phyloP scores from a whole-genome alignment of 805 yeast genomes.

The Candida maesae region DNA sequence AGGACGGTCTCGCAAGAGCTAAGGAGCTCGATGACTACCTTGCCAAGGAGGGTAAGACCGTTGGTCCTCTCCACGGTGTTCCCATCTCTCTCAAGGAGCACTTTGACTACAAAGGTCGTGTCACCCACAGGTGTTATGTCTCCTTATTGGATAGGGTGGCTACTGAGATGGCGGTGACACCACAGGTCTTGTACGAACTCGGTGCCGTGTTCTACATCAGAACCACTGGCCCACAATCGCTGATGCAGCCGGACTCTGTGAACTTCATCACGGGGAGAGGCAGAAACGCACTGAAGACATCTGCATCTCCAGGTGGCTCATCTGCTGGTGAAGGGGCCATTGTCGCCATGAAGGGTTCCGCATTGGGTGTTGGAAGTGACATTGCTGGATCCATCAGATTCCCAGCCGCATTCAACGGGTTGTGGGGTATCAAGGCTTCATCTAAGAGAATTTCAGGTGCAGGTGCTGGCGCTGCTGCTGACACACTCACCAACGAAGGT shows the following conservation, averaged over 20 bases:
- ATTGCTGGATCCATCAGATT: constrained; percentile 68
- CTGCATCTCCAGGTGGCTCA: constrained; percentile 63
- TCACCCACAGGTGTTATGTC: constrained; percentile 58
- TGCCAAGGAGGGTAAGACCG: constrained; percentile 45
- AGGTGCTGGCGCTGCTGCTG: constrained; percentile 23
- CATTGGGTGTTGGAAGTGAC: constrained; percentile 62
- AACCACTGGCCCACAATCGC: constrained; percentile 62
- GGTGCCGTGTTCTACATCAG: constrained; percentile 57
- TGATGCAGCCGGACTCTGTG: constrained; percentile 64
- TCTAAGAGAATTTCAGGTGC: constrained; percentile 44
- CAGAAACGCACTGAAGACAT: constrained; percentile 52
- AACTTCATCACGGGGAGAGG: constrained; percentile 57
- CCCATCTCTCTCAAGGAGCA: constrained; percentile 69
- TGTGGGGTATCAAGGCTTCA: constrained; percentile 58
- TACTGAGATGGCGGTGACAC: constrained; percentile 41
- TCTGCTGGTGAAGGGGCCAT: constrained; percentile 70
- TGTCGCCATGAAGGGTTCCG: constrained; percentile 53
- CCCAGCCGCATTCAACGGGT: constrained; percentile 62
- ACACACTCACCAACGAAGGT: constrained; percentile 39
- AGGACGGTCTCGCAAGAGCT: constrained; percentile 57
- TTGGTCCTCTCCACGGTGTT: constrained; percentile 67
- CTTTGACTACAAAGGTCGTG: constrained; percentile 45
- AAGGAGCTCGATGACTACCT: constrained; percentile 51
- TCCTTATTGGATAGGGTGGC: constrained; percentile 25
- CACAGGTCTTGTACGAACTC: constrained; percentile 31